These are phyloP conservation scores for Aspergillus tamarii DNA, from an alignment of 2,329 filamentous ascomycete genomes.

Conservation along the genomic window DNA sequence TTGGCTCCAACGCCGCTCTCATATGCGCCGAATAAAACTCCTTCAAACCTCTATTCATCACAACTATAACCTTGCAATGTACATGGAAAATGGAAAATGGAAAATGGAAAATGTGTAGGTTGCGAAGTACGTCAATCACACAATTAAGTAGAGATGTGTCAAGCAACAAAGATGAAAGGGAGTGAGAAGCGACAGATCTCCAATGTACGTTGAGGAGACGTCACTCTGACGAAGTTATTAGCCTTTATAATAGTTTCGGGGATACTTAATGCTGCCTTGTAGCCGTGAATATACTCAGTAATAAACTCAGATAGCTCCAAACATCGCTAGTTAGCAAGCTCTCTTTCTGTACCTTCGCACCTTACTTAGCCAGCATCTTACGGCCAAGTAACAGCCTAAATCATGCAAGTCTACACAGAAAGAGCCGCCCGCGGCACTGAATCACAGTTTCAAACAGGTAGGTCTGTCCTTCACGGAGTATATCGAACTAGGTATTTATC, in stretches of 20 bases:
- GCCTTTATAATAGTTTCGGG: not conserved
- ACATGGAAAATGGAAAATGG: not conserved
- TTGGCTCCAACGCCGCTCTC: not conserved
- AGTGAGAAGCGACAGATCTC: not conserved
- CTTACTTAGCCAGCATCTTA: not conserved
- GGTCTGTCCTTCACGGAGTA: conserved; percentile 23
- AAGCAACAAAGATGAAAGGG: no score
- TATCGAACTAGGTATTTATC: not conserved
- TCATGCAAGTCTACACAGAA: conserved; percentile 23
- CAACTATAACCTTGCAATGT: not conserved
- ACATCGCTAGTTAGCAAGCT: not conserved
- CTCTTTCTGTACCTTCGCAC: not conserved
- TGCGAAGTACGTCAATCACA: not conserved
- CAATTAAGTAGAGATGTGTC: not conserved
- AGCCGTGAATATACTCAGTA: not conserved
- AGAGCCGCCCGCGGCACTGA: conserved; percentile 19
- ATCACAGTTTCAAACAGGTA: conserved; percentile 40
- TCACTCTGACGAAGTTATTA: not conserved
- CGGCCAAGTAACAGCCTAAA: not conserved
- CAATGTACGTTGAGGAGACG: not conserved
- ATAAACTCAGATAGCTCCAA: not conserved
- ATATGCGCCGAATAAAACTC: not conserved
- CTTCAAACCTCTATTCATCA: not conserved
- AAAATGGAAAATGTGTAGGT: not conserved
- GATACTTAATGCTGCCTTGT: not conserved